phyloP scores from a whole-genome alignment of 441 rosid genomes.

The Erodium texanum region DNA sequence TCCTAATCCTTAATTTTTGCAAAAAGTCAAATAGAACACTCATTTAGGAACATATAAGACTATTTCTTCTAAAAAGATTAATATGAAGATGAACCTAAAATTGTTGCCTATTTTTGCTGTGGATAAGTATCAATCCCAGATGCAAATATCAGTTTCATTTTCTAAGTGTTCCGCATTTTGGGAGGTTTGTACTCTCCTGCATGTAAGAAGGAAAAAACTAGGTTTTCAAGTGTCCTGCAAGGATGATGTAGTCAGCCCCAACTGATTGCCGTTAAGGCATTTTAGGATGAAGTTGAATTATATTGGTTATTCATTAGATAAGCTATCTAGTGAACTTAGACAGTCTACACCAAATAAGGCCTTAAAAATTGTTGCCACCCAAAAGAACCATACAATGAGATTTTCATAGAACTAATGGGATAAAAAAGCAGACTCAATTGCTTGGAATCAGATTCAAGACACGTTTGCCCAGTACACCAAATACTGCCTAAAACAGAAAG shows the following conservation, averaged over 20 bases:
- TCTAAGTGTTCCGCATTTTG: not conserved
- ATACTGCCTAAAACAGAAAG: slow-evolving; percentile 8
- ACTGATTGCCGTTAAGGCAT: not conserved
- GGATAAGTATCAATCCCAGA: not conserved
- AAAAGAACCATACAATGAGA: not conserved
- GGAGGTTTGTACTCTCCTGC: not conserved
- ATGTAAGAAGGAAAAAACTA: not conserved
- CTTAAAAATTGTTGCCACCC: not conserved
- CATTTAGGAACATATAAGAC: not conserved
- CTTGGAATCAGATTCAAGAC: slow-evolving; percentile 2
- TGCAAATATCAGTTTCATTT: not conserved
- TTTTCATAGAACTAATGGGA: not conserved
- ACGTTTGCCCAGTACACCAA: not conserved
- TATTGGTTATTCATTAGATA: not conserved
- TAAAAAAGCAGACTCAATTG: not conserved
- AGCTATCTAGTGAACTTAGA: not conserved
- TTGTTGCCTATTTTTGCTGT: not conserved
- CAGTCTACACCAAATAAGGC: not conserved
- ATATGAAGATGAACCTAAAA: not conserved
- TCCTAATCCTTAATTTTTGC: not conserved
- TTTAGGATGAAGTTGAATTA: not conserved
- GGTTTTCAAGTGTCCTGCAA: not conserved
- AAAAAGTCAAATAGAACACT: not conserved
- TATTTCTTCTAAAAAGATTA: not conserved
- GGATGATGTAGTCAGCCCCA: not conserved